Conservation (phyloP, 371 early-diverging fungal species). For the Apophysomyces elegans region DNA sequence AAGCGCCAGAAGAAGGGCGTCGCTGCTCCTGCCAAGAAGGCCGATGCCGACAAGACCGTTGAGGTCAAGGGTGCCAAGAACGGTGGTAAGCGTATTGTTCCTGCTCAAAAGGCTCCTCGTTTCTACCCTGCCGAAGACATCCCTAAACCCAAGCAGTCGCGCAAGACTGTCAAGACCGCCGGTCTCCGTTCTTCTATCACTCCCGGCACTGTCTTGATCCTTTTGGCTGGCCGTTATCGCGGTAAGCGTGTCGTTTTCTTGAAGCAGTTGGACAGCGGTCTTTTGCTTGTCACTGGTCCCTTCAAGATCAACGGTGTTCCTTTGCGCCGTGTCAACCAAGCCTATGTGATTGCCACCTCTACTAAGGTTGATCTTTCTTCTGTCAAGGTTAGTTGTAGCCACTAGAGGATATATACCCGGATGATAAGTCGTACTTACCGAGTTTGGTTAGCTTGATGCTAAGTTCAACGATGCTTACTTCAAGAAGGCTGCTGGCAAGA, state of each 20-base stretch:
- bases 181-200: slow-evolving; percentile 89
- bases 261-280: slow-evolving; percentile 94
- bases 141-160: slow-evolving; percentile 74
- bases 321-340: slow-evolving; percentile 97
- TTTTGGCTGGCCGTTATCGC: slow-evolving; percentile 96
- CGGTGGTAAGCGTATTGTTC: slow-evolving; percentile 77
- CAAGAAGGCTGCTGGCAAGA: slow-evolving; percentile 73
- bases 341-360: slow-evolving; percentile 98
- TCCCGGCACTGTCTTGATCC: slow-evolving; percentile 97
- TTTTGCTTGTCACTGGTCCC: slow-evolving; percentile 97
- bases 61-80: slow-evolving; percentile 85
- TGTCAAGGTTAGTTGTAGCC: slow-evolving; percentile 60
- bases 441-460: slow-evolving; percentile 55
- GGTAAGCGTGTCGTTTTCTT: slow-evolving; percentile 99
- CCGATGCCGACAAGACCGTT: slow-evolving; percentile 70
- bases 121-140: slow-evolving; percentile 92
- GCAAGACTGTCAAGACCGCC: slow-evolving; percentile 80
- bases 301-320: slow-evolving; percentile 98
- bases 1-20: slow-evolving; percentile 74
- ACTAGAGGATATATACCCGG: not conserved
- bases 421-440: not conserved
- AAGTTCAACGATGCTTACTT: slow-evolving; percentile 95
- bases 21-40: slow-evolving; percentile 55
- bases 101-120: slow-evolving; percentile 74
- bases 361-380: slow-evolving; percentile 91